Evolutionary conservation across 2,329 filamentous ascomycete species (phyloP).

Genomic region (Fusarium domesticum): DNA sequence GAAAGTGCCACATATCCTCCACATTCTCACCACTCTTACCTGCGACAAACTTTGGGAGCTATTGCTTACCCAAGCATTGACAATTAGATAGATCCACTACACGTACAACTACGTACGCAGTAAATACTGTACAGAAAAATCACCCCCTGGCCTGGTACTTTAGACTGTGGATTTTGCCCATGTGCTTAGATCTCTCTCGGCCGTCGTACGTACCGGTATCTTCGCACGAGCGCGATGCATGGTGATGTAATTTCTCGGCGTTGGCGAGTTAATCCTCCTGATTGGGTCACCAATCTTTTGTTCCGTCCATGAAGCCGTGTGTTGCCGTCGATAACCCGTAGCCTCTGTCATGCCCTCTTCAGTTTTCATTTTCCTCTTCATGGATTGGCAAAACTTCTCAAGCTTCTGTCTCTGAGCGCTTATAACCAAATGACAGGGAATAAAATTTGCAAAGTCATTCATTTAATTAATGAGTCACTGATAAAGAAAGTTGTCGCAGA

Average conservation of each 20-base stretch:
- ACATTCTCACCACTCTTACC: not conserved
- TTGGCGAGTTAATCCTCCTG: constrained; percentile 7
- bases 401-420: too few relatives aligned
- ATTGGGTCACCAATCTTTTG: not conserved
- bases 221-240: constrained; percentile 14
- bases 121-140: too few relatives aligned
- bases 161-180: not conserved
- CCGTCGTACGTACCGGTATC: not conserved
- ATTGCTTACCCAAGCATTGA: too few relatives aligned
- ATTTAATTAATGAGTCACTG: not conserved
- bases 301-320: constrained; percentile 7
- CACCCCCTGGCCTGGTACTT: not conserved
- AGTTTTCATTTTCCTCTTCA: not conserved
- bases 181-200: constrained; percentile 3
- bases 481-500: not conserved
- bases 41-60: too few relatives aligned
- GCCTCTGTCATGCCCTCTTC: not conserved
- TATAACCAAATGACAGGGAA: not conserved
- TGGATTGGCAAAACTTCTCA: too few relatives aligned
- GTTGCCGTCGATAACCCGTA: constrained; percentile 21
- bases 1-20: too few relatives aligned
- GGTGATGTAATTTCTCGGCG: constrained; percentile 25
- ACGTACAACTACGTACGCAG: too few relatives aligned
- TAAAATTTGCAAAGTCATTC: constrained; percentile 8
- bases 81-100: too few relatives aligned